Percentiles rank a stretch among this genome's conserved stretches.
Evolutionary conservation across 1,139 yeast species (phyloP).

Genomic region (Magnusiomyces suaveolens): DNA sequence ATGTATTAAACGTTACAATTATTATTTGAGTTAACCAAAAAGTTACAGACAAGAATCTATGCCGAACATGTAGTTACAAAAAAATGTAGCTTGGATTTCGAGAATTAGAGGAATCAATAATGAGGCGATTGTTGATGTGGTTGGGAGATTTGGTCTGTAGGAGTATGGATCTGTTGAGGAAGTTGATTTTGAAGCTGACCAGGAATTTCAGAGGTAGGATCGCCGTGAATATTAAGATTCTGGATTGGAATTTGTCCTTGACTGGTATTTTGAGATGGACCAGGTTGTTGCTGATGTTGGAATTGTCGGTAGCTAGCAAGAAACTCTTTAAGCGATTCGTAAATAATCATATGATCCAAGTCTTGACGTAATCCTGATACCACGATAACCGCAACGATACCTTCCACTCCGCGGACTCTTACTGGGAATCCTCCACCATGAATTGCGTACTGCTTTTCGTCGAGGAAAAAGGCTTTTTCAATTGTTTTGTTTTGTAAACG

Average conservation of each 20-base stretch:
- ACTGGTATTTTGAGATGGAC: no score
- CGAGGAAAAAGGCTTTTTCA: conserved; percentile 35
- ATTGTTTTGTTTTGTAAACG: conserved; percentile 23
- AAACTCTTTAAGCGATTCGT: background rate
- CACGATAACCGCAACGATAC: conserved; percentile 39
- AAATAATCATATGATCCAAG: conserved; percentile 23
- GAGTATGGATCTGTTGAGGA: background rate
- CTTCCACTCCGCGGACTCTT: background rate
- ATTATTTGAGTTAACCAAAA: no score
- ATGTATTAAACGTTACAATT: no score
- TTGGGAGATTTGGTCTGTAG: background rate
- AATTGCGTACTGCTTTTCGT: conserved; percentile 42
- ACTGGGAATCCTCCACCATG: conserved; percentile 46
- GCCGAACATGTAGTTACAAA: no score
- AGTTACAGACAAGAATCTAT: no score
- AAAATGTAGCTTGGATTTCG: no score
- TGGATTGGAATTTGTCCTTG: no score
- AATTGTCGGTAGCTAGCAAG: background rate
- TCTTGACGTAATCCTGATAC: conserved; percentile 28
- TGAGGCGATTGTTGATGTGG: no score
- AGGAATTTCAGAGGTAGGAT: no score
- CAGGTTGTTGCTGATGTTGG: background rate
- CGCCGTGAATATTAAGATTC: conserved; percentile 1
- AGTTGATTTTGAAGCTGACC: no score
- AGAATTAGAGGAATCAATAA: no score